phyloP scores from a whole-genome alignment of 2,329 filamentous ascomycete species.

The Aspergillus caelatus region DNA sequence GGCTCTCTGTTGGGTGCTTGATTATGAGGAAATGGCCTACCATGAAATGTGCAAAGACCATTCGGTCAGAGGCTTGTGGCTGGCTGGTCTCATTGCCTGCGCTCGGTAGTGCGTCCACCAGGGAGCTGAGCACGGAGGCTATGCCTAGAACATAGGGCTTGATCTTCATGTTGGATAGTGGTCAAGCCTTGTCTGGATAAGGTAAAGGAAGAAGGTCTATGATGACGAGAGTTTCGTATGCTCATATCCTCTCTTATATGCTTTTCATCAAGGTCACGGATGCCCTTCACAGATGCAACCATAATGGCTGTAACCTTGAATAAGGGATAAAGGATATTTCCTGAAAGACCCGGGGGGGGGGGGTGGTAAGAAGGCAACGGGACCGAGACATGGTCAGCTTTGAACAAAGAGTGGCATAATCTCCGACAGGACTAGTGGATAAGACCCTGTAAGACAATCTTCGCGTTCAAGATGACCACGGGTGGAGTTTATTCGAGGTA shows the following conservation, averaged over 20 bases:
- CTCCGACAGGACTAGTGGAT: neutral
- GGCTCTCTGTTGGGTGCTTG: neutral
- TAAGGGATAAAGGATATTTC: neutral
- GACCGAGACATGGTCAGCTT: neutral
- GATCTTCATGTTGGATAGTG: slow-evolving; percentile 1
- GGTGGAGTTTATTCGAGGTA: neutral
- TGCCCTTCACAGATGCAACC: neutral
- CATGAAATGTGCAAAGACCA: slow-evolving; percentile 18
- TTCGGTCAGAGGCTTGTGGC: neutral
- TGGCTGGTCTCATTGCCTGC: neutral
- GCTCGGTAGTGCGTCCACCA: slow-evolving; percentile 5
- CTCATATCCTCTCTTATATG: neutral
- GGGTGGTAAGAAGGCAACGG: neutral
- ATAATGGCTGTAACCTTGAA: neutral
- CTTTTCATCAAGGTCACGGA: neutral
- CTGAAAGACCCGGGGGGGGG: too few species aligned
- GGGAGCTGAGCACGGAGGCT: slow-evolving; percentile 4
- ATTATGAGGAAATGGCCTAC: neutral
- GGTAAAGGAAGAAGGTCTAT: neutral
- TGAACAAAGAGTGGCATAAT: neutral
- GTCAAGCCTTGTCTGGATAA: neutral
- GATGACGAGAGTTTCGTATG: neutral
- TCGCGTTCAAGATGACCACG: neutral
- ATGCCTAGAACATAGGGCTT: neutral
- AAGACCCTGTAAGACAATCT: neutral